Evolutionary conservation across 768 basidiomycete species (phyloP), one percentile per base, ranked within the genome.

Genomic region (Mycena filopes): DNA sequence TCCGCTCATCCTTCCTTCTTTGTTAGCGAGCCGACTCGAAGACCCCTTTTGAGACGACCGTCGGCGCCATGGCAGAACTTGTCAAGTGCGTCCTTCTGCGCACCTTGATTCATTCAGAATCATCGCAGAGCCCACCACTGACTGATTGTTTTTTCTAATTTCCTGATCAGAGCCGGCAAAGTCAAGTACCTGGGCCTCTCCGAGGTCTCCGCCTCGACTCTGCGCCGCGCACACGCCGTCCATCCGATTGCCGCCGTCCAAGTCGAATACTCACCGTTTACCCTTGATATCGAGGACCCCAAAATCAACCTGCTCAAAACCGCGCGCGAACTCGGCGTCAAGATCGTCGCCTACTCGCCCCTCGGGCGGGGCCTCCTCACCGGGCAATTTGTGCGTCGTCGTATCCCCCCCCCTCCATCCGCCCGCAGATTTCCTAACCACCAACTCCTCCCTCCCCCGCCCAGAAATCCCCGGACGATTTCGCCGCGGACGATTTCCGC

Each of bases 321-420:
- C 0, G 72, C 75, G 33, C 58, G 58, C 41, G 81, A 82, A 60
- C 63, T 81, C 6, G 77, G 78, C 13, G 74, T 78, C 55, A 75
- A 76, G 55, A 75, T 81, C 46, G 70, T 83, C 15, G 75, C 79
- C 0, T 83, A 81, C 50, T 75, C 75, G 4, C 82, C 81, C 0
- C 71, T 83, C 26, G 81, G 81, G 20, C 73, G 79, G 45, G 81
- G 81, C 11, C 55, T 83, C 5, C 55, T 81, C 55, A 82, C 78
- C 0, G 81, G 81, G 6, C 71, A 72, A 69, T 78, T 77, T 48
- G 75, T 78, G 80, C 47, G 76, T 76, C 38, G 57, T 49, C 4
- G 84, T 84, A 8, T 82, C 78, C 66, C n/a, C n/a, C n/a, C n/a
- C n/a, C n/a, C n/a, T n/a, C n/a, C n/a, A n/a, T n/a, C n/a, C n/a